A percentile compares a stretch with the other conserved stretches of the same genome.
These are phyloP conservation scores for Pelomyxa schiedti DNA, from an alignment of 78 protist genomes.

Conservation along the genomic window DNA sequence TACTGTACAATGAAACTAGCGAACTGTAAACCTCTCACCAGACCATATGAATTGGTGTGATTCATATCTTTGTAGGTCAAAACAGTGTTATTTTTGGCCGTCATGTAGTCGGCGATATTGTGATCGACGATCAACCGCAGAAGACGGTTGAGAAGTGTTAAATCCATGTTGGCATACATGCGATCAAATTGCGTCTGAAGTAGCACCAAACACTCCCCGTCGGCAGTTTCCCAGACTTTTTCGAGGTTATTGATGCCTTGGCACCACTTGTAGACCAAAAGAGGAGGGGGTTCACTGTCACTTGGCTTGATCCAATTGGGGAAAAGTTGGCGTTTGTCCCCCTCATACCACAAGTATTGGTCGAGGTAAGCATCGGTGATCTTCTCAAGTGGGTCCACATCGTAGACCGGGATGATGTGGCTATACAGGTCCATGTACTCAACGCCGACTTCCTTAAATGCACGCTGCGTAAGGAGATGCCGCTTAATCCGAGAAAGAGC, in stretches of 20 bases:
- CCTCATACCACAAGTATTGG: constrained; percentile 99
- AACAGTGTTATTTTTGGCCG: constrained; percentile 94
- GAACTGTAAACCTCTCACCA: constrained; percentile 98
- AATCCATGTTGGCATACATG: constrained; percentile 93
- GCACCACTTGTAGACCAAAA: constrained; percentile 98
- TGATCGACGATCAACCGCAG: constrained; percentile 96
- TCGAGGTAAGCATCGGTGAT: constrained; percentile 99
- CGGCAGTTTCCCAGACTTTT: constrained; percentile 85
- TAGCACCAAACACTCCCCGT: constrained; percentile 90
- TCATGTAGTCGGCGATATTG: constrained; percentile 99
- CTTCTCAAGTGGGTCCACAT: constrained; percentile 99
- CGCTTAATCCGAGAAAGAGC: constrained; percentile 94
- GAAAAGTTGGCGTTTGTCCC: constrained; percentile 94
- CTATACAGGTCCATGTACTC: constrained; percentile 96
- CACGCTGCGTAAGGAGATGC: constrained; percentile 91
- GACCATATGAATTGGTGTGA: constrained; percentile 90
- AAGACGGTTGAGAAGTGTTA: constrained; percentile 93
- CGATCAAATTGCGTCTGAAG: constrained; percentile 74
- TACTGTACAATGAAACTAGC: constrained; percentile 82
- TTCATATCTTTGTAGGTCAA: constrained; percentile 97
- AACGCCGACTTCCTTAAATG: constrained; percentile 94
- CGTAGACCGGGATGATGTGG: constrained; percentile 93
- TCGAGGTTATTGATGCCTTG: constrained; percentile 96
- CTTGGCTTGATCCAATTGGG: constrained; percentile 99
- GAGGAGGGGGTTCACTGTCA: constrained; percentile 98